These are phyloP conservation scores for Rhinocladiella mackenziei DNA, from an alignment of 2,329 filamentous ascomycete species.

Conservation along the genomic window DNA sequence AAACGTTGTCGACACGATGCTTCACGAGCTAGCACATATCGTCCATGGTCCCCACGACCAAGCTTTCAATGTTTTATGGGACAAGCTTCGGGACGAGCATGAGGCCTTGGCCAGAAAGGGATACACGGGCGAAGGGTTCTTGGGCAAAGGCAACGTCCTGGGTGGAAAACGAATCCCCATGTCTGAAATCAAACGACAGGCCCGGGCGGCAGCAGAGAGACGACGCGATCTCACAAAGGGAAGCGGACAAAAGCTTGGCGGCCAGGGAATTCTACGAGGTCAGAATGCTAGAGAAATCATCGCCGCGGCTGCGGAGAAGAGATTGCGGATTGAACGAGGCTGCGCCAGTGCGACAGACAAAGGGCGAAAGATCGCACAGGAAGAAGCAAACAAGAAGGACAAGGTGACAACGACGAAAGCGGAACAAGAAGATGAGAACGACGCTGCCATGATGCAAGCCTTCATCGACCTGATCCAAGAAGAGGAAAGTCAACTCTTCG, in stretches of 20 bases:
- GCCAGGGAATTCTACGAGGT: slow-evolving; percentile 53
- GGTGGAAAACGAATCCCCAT: slow-evolving; percentile 64
- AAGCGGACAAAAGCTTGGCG: slow-evolving; percentile 70
- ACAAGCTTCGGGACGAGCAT: slow-evolving; percentile 82
- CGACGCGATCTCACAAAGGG: slow-evolving; percentile 54
- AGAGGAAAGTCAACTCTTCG: slow-evolving; percentile 62
- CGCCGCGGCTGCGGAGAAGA: slow-evolving; percentile 65
- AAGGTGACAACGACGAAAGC: slow-evolving; percentile 79
- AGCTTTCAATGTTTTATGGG: slow-evolving; percentile 81
- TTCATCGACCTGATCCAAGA: slow-evolving; percentile 83
- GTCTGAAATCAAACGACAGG: slow-evolving; percentile 70
- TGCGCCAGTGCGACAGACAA: slow-evolving; percentile 70
- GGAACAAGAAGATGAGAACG: slow-evolving; percentile 84
- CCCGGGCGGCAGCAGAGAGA: slow-evolving; percentile 70
- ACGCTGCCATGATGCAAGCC: slow-evolving; percentile 78
- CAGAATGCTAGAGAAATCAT: slow-evolving; percentile 70
- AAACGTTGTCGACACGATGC: slow-evolving; percentile 80
- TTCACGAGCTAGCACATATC: slow-evolving; percentile 90
- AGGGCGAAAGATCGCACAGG: slow-evolving; percentile 62
- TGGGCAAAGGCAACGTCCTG: slow-evolving; percentile 68
- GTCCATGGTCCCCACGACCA: slow-evolving; percentile 77
- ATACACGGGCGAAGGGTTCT: slow-evolving; percentile 85
- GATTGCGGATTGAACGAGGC: slow-evolving; percentile 63
- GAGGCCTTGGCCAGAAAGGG: slow-evolving; percentile 72
- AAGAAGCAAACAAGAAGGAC: slow-evolving; percentile 56